Base-by-base conservation (phyloP, 129 eudicot species). In the Flaveria trinervia region DNA sequence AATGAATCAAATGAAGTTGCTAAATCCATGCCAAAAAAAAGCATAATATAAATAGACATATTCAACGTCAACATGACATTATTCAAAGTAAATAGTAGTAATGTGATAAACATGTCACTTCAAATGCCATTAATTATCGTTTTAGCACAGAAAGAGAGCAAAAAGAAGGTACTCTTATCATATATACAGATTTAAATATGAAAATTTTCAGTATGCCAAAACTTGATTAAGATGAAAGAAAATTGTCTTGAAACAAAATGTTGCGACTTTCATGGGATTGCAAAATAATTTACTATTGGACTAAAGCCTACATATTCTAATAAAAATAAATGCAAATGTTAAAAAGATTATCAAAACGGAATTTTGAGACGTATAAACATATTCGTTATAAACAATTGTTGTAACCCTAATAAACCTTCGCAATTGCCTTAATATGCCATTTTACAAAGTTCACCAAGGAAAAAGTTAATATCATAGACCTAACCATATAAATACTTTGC, bases 1-100 rank as follows among this genome's bases (percentile, higher is more conserved):
- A 23, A 77, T n/a, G 2, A 71, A 28, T 25, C 36, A 57, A 78
- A 56, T 70, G 43, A 44, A 55, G 56, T 77, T 68, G 74, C 75
- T 26, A n/a, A n/a, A 62, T 20, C 61, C 17, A 20, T 46, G 48
- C 71, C 71, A 33, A 52, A 54, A 64, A 68, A n/a, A 61, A 41
- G 39, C 20, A 28, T 33, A 7, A 7, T 61, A 70, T 48, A 79
- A 17, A 49, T n/a, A 72, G 17, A 51, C 16, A 70, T 7, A 26
- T 28, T 45, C 39, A 41, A 52, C 12, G 65, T 11, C 23, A 17
- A 49, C 17, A 18, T 8, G 3, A n/a, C 30, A 13, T 44, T 36
- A 36, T 15, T 13, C 36, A 56, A 20, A 17, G 57, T 17, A 16
- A 7, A 30, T 36, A 11, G 54, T 45, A 60, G 5, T 26, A 49